Conservation (phyloP, 345 rosid species). For the Sapria himalayana region DNA sequence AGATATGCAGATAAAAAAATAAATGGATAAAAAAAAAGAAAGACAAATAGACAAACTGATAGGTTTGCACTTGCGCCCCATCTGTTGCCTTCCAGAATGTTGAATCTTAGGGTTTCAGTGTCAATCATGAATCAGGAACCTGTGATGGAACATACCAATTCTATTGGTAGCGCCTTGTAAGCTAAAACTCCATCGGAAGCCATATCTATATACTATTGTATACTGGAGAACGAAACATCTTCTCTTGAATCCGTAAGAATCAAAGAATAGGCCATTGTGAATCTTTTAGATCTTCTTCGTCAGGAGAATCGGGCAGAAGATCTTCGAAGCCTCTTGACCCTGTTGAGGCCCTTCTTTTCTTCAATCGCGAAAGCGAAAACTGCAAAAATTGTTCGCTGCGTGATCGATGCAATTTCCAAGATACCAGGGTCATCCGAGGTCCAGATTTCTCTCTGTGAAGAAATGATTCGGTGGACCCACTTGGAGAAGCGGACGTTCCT, state of each 20-base stretch:
- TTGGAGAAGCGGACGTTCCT: conserved; percentile 86
- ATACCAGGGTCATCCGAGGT: conserved; percentile 77
- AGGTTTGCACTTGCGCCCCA: too few relatives aligned
- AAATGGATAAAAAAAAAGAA: too few relatives aligned
- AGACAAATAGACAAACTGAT: too few relatives aligned
- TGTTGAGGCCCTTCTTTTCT: conserved; percentile 70
- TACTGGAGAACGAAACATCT: conserved; percentile 68
- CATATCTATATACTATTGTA: conserved; percentile 39
- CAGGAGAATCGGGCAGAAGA: conserved; percentile 76
- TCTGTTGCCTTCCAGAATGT: too few relatives aligned
- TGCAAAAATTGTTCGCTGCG: conserved; percentile 67
- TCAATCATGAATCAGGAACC: too few relatives aligned
- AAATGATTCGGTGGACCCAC: conserved; percentile 84
- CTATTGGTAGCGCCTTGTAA: conserved; percentile 47
- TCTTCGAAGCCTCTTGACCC: conserved; percentile 46
- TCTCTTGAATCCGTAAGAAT: conserved; percentile 58
- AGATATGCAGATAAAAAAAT: too few relatives aligned
- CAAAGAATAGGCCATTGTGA: conserved; percentile 64
- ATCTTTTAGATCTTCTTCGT: conserved; percentile 57
- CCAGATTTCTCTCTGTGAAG: conserved; percentile 81
- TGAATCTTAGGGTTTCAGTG: too few relatives aligned
- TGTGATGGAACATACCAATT: too few relatives aligned
- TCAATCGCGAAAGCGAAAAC: conserved; percentile 92
- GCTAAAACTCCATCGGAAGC: conserved; percentile 46
- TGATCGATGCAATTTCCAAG: conserved; percentile 86